Conservation (phyloP, 768 basidiomycete genomes). For the Galerina marginata region DNA sequence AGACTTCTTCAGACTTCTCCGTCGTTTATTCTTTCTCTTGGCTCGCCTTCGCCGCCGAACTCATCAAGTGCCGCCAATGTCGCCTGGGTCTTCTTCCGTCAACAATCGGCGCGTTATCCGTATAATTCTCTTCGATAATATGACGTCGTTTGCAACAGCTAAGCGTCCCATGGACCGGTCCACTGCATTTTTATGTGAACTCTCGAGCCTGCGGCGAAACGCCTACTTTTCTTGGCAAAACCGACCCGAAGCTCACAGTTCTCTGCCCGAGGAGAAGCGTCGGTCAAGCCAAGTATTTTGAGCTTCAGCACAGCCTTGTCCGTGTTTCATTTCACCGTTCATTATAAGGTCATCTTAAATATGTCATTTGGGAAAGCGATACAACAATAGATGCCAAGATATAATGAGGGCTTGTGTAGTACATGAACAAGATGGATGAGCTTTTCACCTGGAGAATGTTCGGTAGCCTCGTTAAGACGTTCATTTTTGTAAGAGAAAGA, state of each 20-base stretch:
- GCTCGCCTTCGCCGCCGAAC: slow-evolving; percentile 16
- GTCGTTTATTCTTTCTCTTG: slow-evolving; percentile 15
- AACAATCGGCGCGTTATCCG: slow-evolving; percentile 5
- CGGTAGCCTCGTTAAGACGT: not conserved
- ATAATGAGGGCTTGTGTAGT: not conserved
- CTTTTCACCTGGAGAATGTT: too few relatives aligned
- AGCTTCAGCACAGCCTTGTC: too few relatives aligned
- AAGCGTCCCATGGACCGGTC: slow-evolving; percentile 16
- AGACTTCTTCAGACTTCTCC: not conserved
- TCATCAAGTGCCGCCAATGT: not conserved
- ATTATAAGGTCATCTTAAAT: not conserved
- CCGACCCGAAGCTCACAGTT: not conserved
- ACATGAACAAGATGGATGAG: not conserved
- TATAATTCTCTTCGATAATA: not conserved
- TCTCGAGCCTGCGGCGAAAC: not conserved
- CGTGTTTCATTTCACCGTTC: not conserved
- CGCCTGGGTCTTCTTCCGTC: not conserved
- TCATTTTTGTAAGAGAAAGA: not conserved
- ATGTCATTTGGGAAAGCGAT: not conserved
- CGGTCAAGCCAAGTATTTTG: too few relatives aligned
- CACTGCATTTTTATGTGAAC: not conserved
- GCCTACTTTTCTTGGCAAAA: not conserved
- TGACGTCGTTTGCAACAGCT: slow-evolving; percentile 9
- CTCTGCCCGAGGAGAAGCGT: slow-evolving; percentile 1
- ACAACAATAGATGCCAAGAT: slow-evolving; percentile 1